Evolutionary conservation across 495 filamentous ascomycete species (phyloP).

Genomic region (Penicillium simplicissimum): DNA sequence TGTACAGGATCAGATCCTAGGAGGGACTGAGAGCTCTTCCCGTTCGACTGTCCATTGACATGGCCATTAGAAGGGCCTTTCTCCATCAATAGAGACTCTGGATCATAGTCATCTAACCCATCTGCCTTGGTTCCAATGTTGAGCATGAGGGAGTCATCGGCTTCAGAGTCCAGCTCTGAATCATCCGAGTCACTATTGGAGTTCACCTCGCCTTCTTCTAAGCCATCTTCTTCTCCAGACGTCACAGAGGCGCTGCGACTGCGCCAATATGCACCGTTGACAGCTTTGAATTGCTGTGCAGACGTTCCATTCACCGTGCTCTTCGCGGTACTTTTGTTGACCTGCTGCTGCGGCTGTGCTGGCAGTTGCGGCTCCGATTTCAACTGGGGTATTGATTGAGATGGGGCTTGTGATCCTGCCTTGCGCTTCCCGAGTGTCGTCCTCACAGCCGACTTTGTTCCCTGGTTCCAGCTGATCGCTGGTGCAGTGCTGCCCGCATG

Average conservation of each 20-base stretch:
- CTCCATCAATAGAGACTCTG: slow-evolving; percentile 20
- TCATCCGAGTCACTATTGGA: slow-evolving; percentile 39
- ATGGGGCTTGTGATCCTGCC: slow-evolving; percentile 5
- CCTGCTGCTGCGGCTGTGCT: background rate
- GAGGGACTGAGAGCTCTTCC: background rate
- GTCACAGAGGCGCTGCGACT: slow-evolving; percentile 41
- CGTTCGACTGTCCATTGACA: background rate
- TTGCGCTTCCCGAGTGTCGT: slow-evolving; percentile 36
- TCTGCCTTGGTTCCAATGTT: slow-evolving; percentile 37
- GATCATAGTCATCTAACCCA: slow-evolving; percentile 29
- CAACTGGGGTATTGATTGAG: background rate
- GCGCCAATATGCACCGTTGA: slow-evolving; percentile 45
- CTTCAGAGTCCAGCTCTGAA: slow-evolving; percentile 40
- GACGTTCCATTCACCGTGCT: background rate
- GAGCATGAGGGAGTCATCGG: slow-evolving; percentile 45
- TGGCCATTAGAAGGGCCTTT: slow-evolving; percentile 6
- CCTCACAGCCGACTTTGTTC: slow-evolving; percentile 36
- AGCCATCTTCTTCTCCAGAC: slow-evolving; percentile 18
- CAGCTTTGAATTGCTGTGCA: slow-evolving; percentile 34
- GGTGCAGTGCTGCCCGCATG: slow-evolving; percentile 32
- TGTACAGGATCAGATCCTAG: background rate
- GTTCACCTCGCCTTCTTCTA: slow-evolving; percentile 31
- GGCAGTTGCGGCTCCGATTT: slow-evolving; percentile 5
- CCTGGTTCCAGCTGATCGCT: slow-evolving; percentile 46
- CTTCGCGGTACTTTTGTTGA: slow-evolving; percentile 1